Base-by-base conservation (phyloP, 305 asterid genomes). In the Fraxinus sp. region DNA sequence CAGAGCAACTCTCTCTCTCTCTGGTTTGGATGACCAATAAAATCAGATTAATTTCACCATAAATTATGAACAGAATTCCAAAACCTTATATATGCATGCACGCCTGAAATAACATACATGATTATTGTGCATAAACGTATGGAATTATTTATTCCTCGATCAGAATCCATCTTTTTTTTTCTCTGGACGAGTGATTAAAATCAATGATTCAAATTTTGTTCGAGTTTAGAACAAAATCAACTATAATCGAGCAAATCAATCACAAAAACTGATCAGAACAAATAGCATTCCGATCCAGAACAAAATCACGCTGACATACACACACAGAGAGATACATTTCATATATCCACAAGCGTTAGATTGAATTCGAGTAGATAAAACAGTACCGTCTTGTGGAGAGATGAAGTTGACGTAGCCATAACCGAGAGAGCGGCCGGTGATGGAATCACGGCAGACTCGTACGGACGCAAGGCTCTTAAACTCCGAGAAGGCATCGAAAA, bases 381-480 rank as follows among this genome's bases (percentile, higher is more conserved):
- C 20, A 33, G 7, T 89, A 95, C 99, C 99, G 46, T 95, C 98
- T 28, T 93, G 86, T 72, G 89, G 92, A 41, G 95, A 85, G 80
- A 81, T 3, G 77, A 91, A 94, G 88, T 95, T 95, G 81, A 92
- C 98, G 85, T 95, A 95, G 80, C 97, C 99, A 82, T 95, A 95
- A 82, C 97, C 86, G 84, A 95, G 95, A 0, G 98, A 94, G 62
- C 95, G 97, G 70, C 92, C 88, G 3, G 97, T 90, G 68, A 92
- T 71, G 64, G 94, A 84, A 71, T 95, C 97, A 4, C 95, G 94
- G 86, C 98, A 95, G 85, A 95, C 89, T 24, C 97, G 92, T n/a
- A 94, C 97, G 10, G 98, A 91, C n/a, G 85, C 80, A 18, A 92
- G 90, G 78, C 86, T 83, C 46, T 87, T 83, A 83, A 91, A 94